Percentiles rank a stretch among this genome's conserved stretches.
Conservation (phyloP, 352 stramenopile species). For the Phytophthora ramorum region DNA sequence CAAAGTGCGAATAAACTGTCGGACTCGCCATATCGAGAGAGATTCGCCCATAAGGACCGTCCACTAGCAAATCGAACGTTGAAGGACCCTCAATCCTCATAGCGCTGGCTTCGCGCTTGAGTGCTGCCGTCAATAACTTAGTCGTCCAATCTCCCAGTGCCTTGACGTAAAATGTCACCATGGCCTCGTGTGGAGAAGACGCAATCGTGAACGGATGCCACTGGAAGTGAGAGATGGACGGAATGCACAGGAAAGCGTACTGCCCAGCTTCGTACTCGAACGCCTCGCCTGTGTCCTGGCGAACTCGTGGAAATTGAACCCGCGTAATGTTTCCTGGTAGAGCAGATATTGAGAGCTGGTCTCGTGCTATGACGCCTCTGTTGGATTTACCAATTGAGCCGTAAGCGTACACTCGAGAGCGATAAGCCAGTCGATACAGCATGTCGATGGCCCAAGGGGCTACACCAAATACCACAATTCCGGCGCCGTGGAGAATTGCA, state of each 20-base stretch:
- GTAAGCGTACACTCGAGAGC: constrained; percentile 30
- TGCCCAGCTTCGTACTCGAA: constrained; percentile 60
- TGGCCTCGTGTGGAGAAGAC: constrained; percentile 71
- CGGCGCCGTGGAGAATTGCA: constrained; percentile 50
- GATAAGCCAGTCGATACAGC: constrained; percentile 47
- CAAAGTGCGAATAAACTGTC: constrained; percentile 56
- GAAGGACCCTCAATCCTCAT: constrained; percentile 34
- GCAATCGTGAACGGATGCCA: constrained; percentile 93
- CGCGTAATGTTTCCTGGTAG: constrained; percentile 47
- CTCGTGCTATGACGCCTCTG: constrained; percentile 34
- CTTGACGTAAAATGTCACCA: constrained; percentile 76
- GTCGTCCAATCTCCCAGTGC: constrained; percentile 71
- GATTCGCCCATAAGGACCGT: constrained; percentile 58
- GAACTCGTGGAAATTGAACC: constrained; percentile 55
- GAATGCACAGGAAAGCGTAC: constrained; percentile 89
- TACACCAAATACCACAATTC: constrained; percentile 40
- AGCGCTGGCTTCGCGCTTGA: constrained; percentile 42
- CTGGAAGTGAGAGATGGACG: constrained; percentile 61
- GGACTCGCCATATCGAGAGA: constrained; percentile 49
- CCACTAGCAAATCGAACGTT: constrained; percentile 47
- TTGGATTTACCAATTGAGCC: constrained; percentile 20
- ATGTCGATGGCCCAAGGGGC: constrained; percentile 47
- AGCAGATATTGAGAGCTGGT: constrained; percentile 39
- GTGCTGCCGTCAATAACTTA: constrained; percentile 46
- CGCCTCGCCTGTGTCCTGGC: constrained; percentile 40